Evolutionary conservation across 2,329 filamentous ascomycete species (phyloP).

Genomic region (Trichoderma koningiopsis): DNA sequence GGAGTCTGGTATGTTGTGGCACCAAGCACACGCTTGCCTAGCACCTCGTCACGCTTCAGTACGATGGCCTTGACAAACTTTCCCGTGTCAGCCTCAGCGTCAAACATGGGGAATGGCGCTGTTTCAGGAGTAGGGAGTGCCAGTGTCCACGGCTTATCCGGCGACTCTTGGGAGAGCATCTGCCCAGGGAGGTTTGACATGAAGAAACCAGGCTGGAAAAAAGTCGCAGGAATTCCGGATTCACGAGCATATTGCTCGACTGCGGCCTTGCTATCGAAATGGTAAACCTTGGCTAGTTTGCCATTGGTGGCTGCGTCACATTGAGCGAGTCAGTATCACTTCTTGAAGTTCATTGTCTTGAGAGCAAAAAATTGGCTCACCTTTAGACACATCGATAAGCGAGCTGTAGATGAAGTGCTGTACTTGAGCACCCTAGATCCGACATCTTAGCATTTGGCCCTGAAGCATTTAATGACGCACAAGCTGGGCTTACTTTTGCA

Average conservation of each 20-base stretch:
- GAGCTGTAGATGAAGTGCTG: too few species aligned
- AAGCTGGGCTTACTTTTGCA: not conserved
- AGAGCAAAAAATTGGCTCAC: too few species aligned
- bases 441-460: too few species aligned
- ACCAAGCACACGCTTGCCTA: not conserved
- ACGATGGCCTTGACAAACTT: not conserved
- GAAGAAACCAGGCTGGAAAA: constrained; percentile 1
- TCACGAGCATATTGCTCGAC: constrained; percentile 6
- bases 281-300: not conserved
- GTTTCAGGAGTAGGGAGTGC: not conserved
- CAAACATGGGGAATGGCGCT: not conserved
- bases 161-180: constrained; percentile 1
- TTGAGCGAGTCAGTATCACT: too few species aligned
- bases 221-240: not conserved
- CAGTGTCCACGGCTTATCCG: not conserved
- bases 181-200: constrained; percentile 5
- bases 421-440: too few species aligned
- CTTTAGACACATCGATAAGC: too few species aligned
- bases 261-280: constrained; percentile 9
- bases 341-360: too few species aligned
- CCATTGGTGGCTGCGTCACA: not conserved
- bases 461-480: not conserved
- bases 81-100: not conserved
- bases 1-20: not conserved
- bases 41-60: not conserved